Percentiles rank a stretch among this genome's conserved stretches.
phyloP scores from a whole-genome alignment of 2,329 filamentous ascomycete genomes.

The Laburnicola sp. region DNA sequence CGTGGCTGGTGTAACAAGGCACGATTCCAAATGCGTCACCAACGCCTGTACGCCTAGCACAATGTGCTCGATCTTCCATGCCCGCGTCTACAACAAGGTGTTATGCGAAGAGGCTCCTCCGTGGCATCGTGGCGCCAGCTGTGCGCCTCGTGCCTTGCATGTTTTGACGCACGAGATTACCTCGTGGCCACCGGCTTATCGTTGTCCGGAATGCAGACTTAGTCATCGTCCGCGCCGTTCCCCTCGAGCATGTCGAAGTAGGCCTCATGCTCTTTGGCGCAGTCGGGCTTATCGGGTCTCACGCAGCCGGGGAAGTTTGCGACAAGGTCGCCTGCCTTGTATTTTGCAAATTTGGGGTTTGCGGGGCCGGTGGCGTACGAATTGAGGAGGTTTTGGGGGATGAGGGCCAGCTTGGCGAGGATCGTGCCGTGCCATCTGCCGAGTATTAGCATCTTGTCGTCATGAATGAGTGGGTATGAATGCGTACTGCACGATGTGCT shows the following conservation, averaged over 20 bases:
- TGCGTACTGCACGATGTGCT: conserved; percentile 56
- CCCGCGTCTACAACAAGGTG: too few species aligned
- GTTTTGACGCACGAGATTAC: background rate
- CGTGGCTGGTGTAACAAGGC: background rate
- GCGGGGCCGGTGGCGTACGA: conserved; percentile 63
- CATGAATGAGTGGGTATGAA: conserved; percentile 5
- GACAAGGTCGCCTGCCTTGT: conserved; percentile 82
- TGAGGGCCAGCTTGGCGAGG: conserved; percentile 81
- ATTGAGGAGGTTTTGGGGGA: conserved; percentile 85
- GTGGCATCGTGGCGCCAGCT: too few species aligned
- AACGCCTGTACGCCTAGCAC: conserved; percentile 7
- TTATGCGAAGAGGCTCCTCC: too few species aligned
- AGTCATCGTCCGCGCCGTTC: conserved; percentile 13
- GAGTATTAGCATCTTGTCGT: conserved; percentile 28
- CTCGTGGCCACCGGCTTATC: background rate
- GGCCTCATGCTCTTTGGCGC: conserved; percentile 70
- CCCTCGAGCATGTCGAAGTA: conserved; percentile 49
- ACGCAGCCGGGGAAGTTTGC: conserved; percentile 78
- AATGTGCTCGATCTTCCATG: background rate
- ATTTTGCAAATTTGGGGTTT: conserved; percentile 56
- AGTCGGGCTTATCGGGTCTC: conserved; percentile 60
- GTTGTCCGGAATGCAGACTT: conserved; percentile 3
- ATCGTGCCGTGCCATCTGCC: conserved; percentile 94
- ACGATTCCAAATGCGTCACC: conserved; percentile 1
- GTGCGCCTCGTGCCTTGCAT: conserved; percentile 5